Evolutionary conservation across 306 rosid species (phyloP), one percentile per base, ranked within the genome.

Genomic region (Vicia faba): DNA sequence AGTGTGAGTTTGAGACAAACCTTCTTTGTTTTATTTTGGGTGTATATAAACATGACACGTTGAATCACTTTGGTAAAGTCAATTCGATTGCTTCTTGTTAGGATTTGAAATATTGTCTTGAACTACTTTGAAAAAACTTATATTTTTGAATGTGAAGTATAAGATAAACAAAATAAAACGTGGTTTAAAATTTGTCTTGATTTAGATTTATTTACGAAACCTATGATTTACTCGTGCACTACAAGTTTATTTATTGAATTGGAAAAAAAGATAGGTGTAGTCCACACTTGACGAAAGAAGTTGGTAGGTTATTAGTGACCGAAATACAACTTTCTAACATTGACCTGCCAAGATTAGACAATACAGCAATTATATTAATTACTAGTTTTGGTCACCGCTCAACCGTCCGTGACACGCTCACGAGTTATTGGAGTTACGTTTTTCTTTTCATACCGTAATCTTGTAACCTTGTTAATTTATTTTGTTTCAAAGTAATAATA

Each of bases 261-360:
- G 0, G 9, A 9, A 29, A 75, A 19, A 66, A 57, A 13, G 15
- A 40, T 6, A 61, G 71, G 1, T 55, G 61, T 54, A 25, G 68
- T 29, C 61, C 44, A 51, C 55, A 51, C 57, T 53, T 40, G 13
- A 69, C 4, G 20, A 33, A 3, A 26, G 16, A 60, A 60, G 57
- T 70, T 45, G 81, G 77, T 71, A 57, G 64, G 44, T 63, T 70
- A 45, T 4, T 56, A 76, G 81, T 70, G 31, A 63, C 68, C 81
- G 56, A 76, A 63, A 58, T 62, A 44, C 36, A 40, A 35, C 44
- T 10, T 14, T 4, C 57, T 36, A 66, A 69, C 59, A 48, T 66
- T 76, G 56, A 19, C 26, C 13, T 45, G 51, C 9, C 46, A 11
- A 11, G 12, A 8, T 14, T 46, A 15, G 10, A 45, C 12, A 8